These are phyloP conservation scores for Colletotrichum orchidophilum DNA, from an alignment of 2,329 filamentous ascomycete genomes.

Conservation along the genomic window DNA sequence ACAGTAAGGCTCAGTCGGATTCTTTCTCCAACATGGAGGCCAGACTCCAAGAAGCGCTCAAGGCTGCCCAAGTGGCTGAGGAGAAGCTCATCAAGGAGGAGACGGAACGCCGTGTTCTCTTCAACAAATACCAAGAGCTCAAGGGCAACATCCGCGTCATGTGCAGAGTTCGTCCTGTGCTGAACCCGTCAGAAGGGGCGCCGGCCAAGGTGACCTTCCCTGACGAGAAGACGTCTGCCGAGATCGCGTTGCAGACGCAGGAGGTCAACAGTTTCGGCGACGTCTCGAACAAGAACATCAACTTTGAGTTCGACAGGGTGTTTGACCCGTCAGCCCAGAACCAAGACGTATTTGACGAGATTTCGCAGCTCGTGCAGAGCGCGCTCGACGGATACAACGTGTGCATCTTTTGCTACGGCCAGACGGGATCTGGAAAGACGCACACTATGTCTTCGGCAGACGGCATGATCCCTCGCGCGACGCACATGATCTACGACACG, in stretches of 20 bases:
- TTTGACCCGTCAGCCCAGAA: conserved; percentile 84
- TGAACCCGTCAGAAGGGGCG: conserved; percentile 67
- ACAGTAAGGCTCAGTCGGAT: conserved; percentile 87
- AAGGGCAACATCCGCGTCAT: conserved; percentile 99
- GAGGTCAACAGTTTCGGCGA: conserved; percentile 83
- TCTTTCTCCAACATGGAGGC: conserved; percentile 85
- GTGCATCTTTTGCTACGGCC: conserved; percentile 98
- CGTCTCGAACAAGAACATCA: conserved; percentile 79
- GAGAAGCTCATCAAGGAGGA: conserved; percentile 92
- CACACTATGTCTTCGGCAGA: conserved; percentile 92
- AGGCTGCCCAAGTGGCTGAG: conserved; percentile 73
- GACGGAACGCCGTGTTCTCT: conserved; percentile 86
- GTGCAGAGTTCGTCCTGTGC: conserved; percentile 87
- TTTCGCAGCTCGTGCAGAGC: conserved; percentile 95
- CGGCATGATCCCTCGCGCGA: conserved; percentile 95
- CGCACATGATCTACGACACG: conserved; percentile 92
- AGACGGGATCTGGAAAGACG: conserved; percentile 97
- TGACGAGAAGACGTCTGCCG: conserved; percentile 84
- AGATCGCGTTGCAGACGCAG: conserved; percentile 85
- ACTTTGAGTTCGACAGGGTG: conserved; percentile 93
- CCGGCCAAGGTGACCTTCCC: conserved; percentile 82
- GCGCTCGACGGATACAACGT: conserved; percentile 98
- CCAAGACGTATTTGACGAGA: conserved; percentile 91
- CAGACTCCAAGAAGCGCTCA: conserved; percentile 80
- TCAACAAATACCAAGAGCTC: conserved; percentile 97